phyloP scores from a whole-genome alignment of 495 filamentous ascomycete species.

The Tetracladium setigerum region DNA sequence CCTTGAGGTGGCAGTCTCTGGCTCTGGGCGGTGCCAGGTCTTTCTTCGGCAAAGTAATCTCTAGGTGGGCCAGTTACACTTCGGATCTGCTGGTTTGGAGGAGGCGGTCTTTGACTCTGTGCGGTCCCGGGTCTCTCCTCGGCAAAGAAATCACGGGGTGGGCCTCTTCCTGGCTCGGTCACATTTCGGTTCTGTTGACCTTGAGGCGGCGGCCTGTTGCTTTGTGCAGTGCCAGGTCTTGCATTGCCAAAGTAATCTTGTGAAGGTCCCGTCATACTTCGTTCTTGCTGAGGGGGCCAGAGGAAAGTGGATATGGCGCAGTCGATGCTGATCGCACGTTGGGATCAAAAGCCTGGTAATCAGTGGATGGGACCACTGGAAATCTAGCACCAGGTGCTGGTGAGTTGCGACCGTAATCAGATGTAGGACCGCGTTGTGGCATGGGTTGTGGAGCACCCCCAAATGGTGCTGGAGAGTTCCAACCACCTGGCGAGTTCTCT shows the following conservation, averaged over 20 bases:
- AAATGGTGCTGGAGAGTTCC: slow-evolving; percentile 8
- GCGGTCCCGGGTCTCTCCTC: too few species aligned
- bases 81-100: too few species aligned
- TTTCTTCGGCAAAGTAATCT: too few species aligned
- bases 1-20: slow-evolving; percentile 12
- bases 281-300: slow-evolving; percentile 31
- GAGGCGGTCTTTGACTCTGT: slow-evolving; percentile 6
- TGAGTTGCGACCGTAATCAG: slow-evolving; percentile 27
- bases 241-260: slow-evolving; percentile 7
- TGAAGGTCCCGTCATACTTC: slow-evolving; percentile 37
- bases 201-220: slow-evolving; percentile 2
- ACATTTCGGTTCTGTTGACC: too few species aligned
- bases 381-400: slow-evolving; percentile 21
- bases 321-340: slow-evolving; percentile 17
- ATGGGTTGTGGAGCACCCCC: not conserved
- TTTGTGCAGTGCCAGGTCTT: slow-evolving; percentile 8
- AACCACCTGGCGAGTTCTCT: slow-evolving; percentile 5
- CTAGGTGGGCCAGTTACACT: too few species aligned
- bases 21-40: not conserved
- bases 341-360: slow-evolving; percentile 18
- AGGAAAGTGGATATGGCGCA: slow-evolving; percentile 24
- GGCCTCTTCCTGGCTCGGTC: too few species aligned
- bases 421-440: not conserved
- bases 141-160: too few species aligned
- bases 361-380: slow-evolving; percentile 8